Evolutionary conservation across 225 moss, liverwort and hornwort species (phyloP).

Genomic region (Pseudisothecium myosuroides): DNA sequence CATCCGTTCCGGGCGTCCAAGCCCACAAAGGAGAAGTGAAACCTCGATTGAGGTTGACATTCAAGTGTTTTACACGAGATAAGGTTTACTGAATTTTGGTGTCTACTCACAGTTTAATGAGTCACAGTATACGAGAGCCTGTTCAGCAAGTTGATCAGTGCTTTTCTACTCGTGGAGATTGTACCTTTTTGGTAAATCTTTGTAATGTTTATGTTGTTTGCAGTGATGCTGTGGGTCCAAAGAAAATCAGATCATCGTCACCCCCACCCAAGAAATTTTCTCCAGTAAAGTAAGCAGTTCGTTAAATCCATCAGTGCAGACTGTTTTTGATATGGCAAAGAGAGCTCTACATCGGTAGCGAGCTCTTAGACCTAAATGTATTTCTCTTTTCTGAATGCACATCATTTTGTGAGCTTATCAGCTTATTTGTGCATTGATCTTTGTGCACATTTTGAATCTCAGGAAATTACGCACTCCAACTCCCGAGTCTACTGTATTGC

Average conservation of each 20-base stretch:
- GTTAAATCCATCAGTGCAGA: neutral
- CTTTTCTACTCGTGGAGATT: neutral
- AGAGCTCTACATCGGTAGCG: neutral
- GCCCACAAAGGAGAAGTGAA: neutral
- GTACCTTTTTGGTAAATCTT: neutral
- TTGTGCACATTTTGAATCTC: neutral
- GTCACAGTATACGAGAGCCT: neutral
- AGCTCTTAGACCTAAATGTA: neutral
- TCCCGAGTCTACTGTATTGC: constrained; percentile 89
- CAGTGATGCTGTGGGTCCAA: constrained; percentile 41
- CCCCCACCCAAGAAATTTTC: constrained; percentile 65
- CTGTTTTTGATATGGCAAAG: neutral
- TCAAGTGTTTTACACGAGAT: neutral
- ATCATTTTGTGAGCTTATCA: neutral
- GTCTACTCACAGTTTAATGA: neutral
- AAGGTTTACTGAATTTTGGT: neutral
- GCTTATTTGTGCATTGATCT: neutral
- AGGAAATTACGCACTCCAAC: constrained; percentile 80
- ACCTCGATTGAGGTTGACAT: neutral
- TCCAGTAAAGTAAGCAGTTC: constrained; percentile 50
- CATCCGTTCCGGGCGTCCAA: neutral
- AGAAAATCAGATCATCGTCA: constrained; percentile 53
- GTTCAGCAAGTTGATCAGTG: neutral
- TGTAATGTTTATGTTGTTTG: neutral
- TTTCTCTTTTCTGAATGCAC: neutral